Evolutionary conservation across 768 basidiomycete species (phyloP), one percentile per base, ranked within the genome.

Genomic region (Lactarius quietus): DNA sequence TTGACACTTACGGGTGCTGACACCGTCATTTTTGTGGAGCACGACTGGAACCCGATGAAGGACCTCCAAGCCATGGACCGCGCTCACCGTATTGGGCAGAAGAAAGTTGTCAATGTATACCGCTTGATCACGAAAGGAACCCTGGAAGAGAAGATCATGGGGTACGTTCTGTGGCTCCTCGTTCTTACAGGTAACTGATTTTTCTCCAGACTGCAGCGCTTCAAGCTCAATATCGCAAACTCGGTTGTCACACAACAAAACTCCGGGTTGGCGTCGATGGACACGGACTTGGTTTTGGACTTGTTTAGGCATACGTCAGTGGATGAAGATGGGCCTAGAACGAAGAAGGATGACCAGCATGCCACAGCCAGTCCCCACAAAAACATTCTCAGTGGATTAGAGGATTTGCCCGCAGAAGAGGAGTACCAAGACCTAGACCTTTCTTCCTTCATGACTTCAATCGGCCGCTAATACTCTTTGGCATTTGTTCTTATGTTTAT

Each of bases 31-130:
- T 99, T 99, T 72, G 93, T 99, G 59, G 97, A 99, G 74, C 97
- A 99, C 72, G 97, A 99, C 75, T 99, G 97, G 97, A 99, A 99
- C 75, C 97, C 97, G 8, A 97, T 96, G 95, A 98, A 98, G 76
- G 97, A 99, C 79, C 78, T 98, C 7, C 97, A 99, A 73, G 97
- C 97, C 9, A 99, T 99, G 97, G 97, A 99, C 74, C 85, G 97
- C 64, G 97, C 97, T 1, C 97, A 98, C 77, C 89, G 97, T 61
- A 89, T 98, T 41, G 97, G 97, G 7, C 97, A 99, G 78, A 98
- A 97, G 81, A 94, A 95, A 76, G 96, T 98, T 17, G 97, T 99
- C 33, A 98, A 98, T 70, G 97, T 99, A 6, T 99, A 99, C 78
- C 89, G 97, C 18, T 78, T 99, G 59, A 93, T 99, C 70, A 98